Evolutionary conservation across 1,284 basidiomycete genomes (phyloP).

Genomic region (Ceratobasidium sp.): DNA sequence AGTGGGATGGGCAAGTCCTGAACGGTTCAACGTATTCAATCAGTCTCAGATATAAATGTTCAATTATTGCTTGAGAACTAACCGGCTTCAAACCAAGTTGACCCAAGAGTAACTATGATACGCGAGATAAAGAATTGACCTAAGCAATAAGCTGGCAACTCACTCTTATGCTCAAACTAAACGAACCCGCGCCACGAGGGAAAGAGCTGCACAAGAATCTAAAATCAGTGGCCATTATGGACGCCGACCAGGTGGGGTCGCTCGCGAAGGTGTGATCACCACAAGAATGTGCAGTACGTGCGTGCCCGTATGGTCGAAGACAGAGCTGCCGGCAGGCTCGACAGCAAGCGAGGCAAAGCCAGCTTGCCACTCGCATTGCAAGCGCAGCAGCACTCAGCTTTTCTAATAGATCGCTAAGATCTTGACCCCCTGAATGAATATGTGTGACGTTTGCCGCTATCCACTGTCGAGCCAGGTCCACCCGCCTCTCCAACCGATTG

Average conservation of each 20-base stretch:
- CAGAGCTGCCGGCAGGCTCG: conserved; percentile 55
- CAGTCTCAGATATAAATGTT: too few species aligned
- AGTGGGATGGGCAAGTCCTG: too few species aligned
- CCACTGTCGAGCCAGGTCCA: conserved; percentile 57
- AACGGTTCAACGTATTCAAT: too few species aligned
- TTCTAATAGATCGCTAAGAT: conserved; percentile 63
- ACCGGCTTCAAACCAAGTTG: too few species aligned
- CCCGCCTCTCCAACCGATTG: too few species aligned
- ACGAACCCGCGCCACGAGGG: too few species aligned
- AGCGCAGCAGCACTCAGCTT: conserved; percentile 60
- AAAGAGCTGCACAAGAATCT: background rate
- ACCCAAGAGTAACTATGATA: too few species aligned
- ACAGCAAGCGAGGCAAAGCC: conserved; percentile 66
- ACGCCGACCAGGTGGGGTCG: too few species aligned
- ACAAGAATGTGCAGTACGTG: conserved; percentile 32
- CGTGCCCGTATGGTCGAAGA: conserved; percentile 22
- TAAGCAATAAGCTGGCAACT: too few species aligned
- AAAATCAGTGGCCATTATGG: background rate
- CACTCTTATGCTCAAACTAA: too few species aligned
- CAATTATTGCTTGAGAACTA: too few species aligned
- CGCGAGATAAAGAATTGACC: too few species aligned
- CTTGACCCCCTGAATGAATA: conserved; percentile 62
- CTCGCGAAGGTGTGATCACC: conserved; percentile 32
- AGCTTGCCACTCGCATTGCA: conserved; percentile 62
- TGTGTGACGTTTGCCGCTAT: conserved; percentile 63